Conservation (phyloP, 1,284 basidiomycete species). For the Somion occarium region DNA sequence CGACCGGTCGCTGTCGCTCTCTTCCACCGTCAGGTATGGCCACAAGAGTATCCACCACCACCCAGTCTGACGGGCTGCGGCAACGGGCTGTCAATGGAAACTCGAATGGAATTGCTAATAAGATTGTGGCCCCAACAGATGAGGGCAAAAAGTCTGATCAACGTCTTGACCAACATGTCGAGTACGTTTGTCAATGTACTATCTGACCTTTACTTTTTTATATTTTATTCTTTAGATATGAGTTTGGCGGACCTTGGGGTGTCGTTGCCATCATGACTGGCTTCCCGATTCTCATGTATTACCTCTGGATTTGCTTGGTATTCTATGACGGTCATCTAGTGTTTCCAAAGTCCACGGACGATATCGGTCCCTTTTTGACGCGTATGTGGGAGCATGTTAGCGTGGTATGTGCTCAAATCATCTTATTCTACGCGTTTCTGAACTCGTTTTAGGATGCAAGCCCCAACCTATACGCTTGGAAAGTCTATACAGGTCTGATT, state of each 20-base stretch:
- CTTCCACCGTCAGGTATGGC: too few relatives aligned
- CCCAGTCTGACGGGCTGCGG: slow-evolving; percentile 19
- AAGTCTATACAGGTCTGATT: slow-evolving; percentile 87
- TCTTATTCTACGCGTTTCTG: neutral
- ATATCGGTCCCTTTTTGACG: slow-evolving; percentile 76
- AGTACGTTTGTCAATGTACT: slow-evolving; percentile 38
- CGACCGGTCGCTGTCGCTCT: too few relatives aligned
- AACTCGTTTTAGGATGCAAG: slow-evolving; percentile 69
- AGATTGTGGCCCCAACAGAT: slow-evolving; percentile 38
- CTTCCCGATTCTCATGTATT: slow-evolving; percentile 94
- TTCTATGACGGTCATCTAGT: slow-evolving; percentile 90
- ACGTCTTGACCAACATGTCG: slow-evolving; percentile 70
- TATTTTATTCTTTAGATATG: slow-evolving; percentile 53
- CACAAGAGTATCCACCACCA: slow-evolving; percentile 8
- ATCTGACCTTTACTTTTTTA: too few relatives aligned
- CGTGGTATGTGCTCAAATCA: slow-evolving; percentile 45
- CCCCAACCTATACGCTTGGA: slow-evolving; percentile 85
- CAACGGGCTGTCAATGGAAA: slow-evolving; percentile 18
- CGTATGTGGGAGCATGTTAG: slow-evolving; percentile 84
- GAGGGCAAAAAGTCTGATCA: slow-evolving; percentile 69
- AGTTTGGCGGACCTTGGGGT: slow-evolving; percentile 94
- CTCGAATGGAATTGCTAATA: slow-evolving; percentile 14
- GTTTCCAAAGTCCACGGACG: slow-evolving; percentile 67
- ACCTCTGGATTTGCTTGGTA: slow-evolving; percentile 97
- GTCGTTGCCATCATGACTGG: slow-evolving; percentile 92